Evolutionary conservation across 2,329 filamentous ascomycete genomes (phyloP), one percentile per base, ranked within the genome.

Genomic region (Rhinocladiella similis): DNA sequence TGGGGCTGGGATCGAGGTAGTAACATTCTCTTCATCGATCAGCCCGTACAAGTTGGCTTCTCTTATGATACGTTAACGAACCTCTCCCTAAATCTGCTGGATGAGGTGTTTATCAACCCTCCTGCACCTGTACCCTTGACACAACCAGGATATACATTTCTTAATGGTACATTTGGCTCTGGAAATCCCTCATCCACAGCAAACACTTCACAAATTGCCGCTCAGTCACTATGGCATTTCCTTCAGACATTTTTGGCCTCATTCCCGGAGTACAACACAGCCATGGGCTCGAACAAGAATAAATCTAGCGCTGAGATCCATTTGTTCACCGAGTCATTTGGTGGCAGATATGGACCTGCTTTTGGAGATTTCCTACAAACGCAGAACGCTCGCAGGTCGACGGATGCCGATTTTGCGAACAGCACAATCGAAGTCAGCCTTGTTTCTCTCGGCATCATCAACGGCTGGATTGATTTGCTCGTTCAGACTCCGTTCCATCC

Each of bases 311-410:
- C 76, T 1, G 71, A 84, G 16, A 77, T 90, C 51, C 85, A 85
- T 63, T 72, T 90, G 3, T 89, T 88, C 59, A 80, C 85, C 1
- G 86, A 90, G 68, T 87, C 83, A 69, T 87, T 89, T 68, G 83
- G 86, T 33, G 88, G 88, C 12, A 82, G 84, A 54, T 91, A 89
- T 64, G 88, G 84, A 0, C 86, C 86, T 1, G 75, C 81, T 1
- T 87, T 89, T 64, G 83, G 84, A 10, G 63, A 73, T 3, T 75
- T 76, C 61, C 81, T 81, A 56, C 78, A 87, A 64, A 69, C 81
- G 54, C 85, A 90, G 70, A 91, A 90, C 63, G 68, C 74, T 16
- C 75, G 75, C 50, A 79, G 81, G 13, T 66, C 69, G n/a, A 80
- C 77, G 53, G 81, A 83, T 2, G 69, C 76, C 1, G 56, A 83